These are phyloP conservation scores for Oenanthe javanica DNA, from an alignment of 140 eudicot species.

Conservation along the genomic window DNA sequence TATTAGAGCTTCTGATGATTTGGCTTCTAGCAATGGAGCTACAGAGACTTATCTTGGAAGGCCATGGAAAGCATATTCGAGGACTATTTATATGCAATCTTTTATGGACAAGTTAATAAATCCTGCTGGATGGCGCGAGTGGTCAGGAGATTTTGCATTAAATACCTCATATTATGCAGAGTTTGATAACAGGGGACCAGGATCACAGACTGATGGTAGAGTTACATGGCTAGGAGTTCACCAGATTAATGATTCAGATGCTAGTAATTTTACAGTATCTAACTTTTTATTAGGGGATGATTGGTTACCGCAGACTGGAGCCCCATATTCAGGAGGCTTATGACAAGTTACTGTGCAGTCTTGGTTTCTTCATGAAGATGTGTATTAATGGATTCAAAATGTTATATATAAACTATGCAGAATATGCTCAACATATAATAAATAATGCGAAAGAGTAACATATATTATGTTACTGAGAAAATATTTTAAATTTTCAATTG, in stretches of 20 bases:
- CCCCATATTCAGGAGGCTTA: slow-evolving; percentile 49
- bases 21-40: slow-evolving; percentile 29
- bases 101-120: slow-evolving; percentile 37
- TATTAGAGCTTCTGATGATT: slow-evolving; percentile 47
- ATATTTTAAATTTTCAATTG: too few species aligned
- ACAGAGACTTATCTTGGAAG: slow-evolving; percentile 56
- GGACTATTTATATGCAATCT: slow-evolving; percentile 52
- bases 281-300: slow-evolving; percentile 47
- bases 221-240: slow-evolving; percentile 71
- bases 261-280: slow-evolving; percentile 62
- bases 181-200: slow-evolving; percentile 64
- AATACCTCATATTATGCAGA: slow-evolving; percentile 75
- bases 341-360: neutral
- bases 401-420: neutral
- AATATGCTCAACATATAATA: too few species aligned
- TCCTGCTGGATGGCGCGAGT: slow-evolving; percentile 57
- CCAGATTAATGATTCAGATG: slow-evolving; percentile 49
- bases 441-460: too few species aligned
- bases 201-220: slow-evolving; percentile 48
- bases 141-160: slow-evolving; percentile 70
- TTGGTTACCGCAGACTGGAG: slow-evolving; percentile 58
- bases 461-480: too few species aligned
- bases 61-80: slow-evolving; percentile 74
- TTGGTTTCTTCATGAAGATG: neutral
- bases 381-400: neutral